These are phyloP conservation scores for Vinca minor DNA, from an alignment of 257 asterid species.

Conservation along the genomic window DNA sequence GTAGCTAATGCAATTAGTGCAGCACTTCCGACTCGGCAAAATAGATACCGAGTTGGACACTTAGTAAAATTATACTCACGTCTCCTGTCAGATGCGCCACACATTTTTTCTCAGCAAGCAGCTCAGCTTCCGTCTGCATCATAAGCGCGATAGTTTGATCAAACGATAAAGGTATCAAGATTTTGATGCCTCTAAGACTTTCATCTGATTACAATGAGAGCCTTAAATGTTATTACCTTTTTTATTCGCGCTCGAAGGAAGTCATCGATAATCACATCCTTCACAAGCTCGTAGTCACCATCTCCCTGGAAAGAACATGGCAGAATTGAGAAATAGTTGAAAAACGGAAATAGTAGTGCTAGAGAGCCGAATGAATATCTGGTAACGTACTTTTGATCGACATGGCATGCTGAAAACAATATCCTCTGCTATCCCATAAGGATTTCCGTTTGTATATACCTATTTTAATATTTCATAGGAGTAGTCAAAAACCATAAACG, in stretches of 20 bases:
- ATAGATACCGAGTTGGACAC: no score
- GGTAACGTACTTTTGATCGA: constrained; percentile 59
- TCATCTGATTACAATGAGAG: no score
- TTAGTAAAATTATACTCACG: constrained; percentile 37
- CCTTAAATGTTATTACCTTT: no score
- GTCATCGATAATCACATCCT: constrained; percentile 67
- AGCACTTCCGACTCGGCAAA: no score
- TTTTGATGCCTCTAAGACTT: neutral
- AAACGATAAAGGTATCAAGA: no score
- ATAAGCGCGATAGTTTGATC: neutral
- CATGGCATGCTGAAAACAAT: constrained; percentile 98
- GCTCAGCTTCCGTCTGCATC: constrained; percentile 86
- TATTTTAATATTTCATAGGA: constrained; percentile 11
- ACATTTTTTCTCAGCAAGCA: constrained; percentile 92
- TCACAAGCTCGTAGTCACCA: constrained; percentile 84
- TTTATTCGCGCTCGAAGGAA: constrained; percentile 73
- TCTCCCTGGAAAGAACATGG: constrained; percentile 50
- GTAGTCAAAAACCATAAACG: neutral
- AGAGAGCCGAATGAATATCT: neutral
- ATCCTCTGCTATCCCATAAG: constrained; percentile 75
- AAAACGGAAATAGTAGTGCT: neutral
- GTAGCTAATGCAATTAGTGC: no score
- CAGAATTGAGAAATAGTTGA: neutral
- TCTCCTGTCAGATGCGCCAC: constrained; percentile 98
- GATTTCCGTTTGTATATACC: constrained; percentile 85